Evolutionary conservation across 73 alveolate genomes (phyloP).

Genomic region (Paramecium biaurelia): DNA sequence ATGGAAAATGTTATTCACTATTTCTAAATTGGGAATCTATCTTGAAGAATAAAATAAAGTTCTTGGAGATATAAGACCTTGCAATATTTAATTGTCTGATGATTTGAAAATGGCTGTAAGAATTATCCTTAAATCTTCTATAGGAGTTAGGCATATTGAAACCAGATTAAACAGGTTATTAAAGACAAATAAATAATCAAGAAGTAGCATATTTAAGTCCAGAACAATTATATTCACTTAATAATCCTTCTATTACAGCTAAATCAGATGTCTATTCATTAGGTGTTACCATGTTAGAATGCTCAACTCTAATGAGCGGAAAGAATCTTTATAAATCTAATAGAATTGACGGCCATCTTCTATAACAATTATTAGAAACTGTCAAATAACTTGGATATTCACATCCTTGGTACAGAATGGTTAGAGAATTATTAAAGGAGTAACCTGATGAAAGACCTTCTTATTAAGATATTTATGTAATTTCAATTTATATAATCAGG

Average conservation of each 20-base stretch:
- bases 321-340: background rate
- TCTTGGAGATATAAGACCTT: constrained; percentile 35
- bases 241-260: background rate
- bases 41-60: background rate
- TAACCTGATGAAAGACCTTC: constrained; percentile 46
- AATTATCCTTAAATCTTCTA: background rate
- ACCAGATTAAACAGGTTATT: constrained; percentile 26
- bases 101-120: constrained; percentile 28
- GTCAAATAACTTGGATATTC: background rate
- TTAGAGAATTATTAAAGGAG: constrained; percentile 18
- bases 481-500: background rate
- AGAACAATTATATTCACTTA: background rate
- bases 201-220: constrained; percentile 27
- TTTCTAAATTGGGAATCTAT: background rate
- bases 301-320: background rate
- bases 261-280: constrained; percentile 7
- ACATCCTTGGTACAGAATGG: constrained; percentile 8
- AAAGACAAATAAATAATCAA: background rate
- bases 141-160: constrained; percentile 2
- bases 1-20: constrained; percentile 34
- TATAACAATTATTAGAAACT: background rate
- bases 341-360: background rate
- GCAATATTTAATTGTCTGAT: background rate
- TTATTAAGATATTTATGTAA: constrained; percentile 11
- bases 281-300: background rate